Percentiles rank a stretch among this genome's conserved stretches.
phyloP scores from a whole-genome alignment of 768 basidiomycete genomes.

The Tubosaeta brunneosetosa region DNA sequence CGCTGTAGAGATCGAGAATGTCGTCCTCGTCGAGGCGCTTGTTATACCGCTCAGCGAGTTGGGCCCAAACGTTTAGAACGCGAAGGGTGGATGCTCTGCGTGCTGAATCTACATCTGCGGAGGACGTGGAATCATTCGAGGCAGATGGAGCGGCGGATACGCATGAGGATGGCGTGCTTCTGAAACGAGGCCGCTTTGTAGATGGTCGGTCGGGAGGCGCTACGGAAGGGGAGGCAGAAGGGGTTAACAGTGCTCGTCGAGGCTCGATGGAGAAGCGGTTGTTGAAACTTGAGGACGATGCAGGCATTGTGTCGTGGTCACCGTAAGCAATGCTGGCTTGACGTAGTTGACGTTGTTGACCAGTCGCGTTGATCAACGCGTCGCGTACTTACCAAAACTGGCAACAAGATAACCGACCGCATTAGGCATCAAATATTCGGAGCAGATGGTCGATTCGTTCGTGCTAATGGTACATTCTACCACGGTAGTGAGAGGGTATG shows the following conservation, averaged over 20 bases:
- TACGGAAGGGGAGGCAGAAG: constrained; percentile 28
- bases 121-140: constrained; percentile 24
- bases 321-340: background rate
- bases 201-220: constrained; percentile 36
- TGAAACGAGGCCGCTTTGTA: constrained; percentile 46
- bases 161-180: constrained; percentile 42
- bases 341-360: constrained; percentile 1
- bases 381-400: constrained; percentile 13
- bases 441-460: background rate
- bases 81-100: constrained; percentile 51
- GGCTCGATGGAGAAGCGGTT: constrained; percentile 12
- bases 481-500: constrained; percentile 12
- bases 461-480: constrained; percentile 15
- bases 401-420: background rate
- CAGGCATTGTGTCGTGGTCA: constrained; percentile 14
- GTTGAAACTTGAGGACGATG: background rate
- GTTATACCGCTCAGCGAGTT: constrained; percentile 64
- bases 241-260: constrained; percentile 17
- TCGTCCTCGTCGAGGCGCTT: constrained; percentile 73
- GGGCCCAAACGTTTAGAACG: constrained; percentile 59
- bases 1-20: constrained; percentile 63
- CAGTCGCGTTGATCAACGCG: constrained; percentile 11
- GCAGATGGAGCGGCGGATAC: constrained; percentile 34
- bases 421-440: background rate
- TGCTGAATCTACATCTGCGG: constrained; percentile 46